These are phyloP conservation scores for Phaeoacremonium minimum DNA, from an alignment of 2,329 filamentous ascomycete genomes.

Conservation along the genomic window DNA sequence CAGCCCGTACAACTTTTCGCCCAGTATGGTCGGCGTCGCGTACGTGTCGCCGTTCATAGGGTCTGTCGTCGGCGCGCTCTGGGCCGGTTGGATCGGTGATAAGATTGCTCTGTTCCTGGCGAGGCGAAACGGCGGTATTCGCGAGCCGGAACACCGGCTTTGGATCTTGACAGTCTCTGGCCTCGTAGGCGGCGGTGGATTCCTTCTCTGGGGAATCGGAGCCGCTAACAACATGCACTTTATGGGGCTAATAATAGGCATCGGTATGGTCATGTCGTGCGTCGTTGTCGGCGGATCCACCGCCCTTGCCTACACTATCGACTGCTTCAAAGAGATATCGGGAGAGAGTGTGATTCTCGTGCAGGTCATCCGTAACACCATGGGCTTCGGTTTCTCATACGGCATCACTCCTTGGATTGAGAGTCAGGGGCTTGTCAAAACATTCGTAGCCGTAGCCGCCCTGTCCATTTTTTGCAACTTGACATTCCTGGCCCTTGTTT, in stretches of 20 bases:
- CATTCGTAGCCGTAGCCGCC: not conserved
- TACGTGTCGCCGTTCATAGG: constrained; percentile 23
- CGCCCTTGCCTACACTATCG: not conserved
- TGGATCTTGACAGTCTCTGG: not conserved
- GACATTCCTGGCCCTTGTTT: not conserved
- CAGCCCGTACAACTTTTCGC: constrained; percentile 26
- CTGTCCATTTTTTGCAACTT: not conserved
- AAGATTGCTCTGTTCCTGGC: constrained; percentile 16
- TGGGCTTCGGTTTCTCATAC: not conserved
- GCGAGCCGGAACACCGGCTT: not conserved
- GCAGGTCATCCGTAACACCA: not conserved
- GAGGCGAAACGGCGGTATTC: not conserved
- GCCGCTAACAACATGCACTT: not conserved
- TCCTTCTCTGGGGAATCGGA: not conserved
- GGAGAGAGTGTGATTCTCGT: not conserved
- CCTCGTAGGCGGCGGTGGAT: not conserved
- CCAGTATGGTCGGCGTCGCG: constrained; percentile 24
- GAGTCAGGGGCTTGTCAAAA: not conserved
- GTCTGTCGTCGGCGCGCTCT: constrained; percentile 17
- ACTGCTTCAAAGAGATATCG: not conserved
- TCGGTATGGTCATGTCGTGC: not conserved
- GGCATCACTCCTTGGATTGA: not conserved
- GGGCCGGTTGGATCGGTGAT: constrained; percentile 21
- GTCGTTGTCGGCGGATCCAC: not conserved
- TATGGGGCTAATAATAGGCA: not conserved